These are phyloP conservation scores for Aspergillus incahuasiensis DNA, from an alignment of 495 filamentous ascomycete genomes.

Conservation along the genomic window DNA sequence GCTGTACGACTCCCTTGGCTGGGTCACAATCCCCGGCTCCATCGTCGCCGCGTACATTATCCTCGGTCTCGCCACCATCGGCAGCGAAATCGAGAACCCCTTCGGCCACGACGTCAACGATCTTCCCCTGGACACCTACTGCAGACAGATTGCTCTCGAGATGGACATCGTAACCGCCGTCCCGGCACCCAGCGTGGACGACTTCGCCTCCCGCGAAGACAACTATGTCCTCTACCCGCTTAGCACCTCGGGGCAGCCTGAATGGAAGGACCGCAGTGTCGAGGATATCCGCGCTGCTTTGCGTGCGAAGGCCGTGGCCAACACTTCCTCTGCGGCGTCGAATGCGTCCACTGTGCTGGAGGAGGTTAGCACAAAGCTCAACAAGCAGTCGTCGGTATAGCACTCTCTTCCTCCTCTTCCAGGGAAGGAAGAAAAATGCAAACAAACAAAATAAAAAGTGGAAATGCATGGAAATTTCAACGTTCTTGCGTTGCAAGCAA, in stretches of 20 bases:
- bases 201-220: conserved; percentile 52
- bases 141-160: conserved; percentile 64
- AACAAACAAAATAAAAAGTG: conserved; percentile 1
- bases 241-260: conserved; percentile 50
- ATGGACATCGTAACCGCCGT: conserved; percentile 66
- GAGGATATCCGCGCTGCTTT: conserved; percentile 56
- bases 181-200: conserved; percentile 49
- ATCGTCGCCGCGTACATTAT: conserved; percentile 85
- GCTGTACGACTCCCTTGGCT: conserved; percentile 55
- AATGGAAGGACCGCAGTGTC: conserved; percentile 58
- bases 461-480: not conserved
- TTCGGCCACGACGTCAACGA: conserved; percentile 88
- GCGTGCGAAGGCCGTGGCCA: conserved; percentile 39
- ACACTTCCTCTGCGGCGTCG: conserved; percentile 15
- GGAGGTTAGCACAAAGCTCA: conserved; percentile 15
- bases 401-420: not conserved
- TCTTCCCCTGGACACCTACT: conserved; percentile 73
- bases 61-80: conserved; percentile 80
- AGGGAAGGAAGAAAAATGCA: too few relatives aligned
- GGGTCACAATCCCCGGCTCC: conserved; percentile 82
- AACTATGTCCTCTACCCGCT: conserved; percentile 70
- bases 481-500: conserved; percentile 10
- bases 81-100: conserved; percentile 83
- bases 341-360: conserved; percentile 25
- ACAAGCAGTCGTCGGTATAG: conserved; percentile 12